phyloP scores from a whole-genome alignment of 139 green algal genomes.

The Zygnema circumcarinatum region DNA sequence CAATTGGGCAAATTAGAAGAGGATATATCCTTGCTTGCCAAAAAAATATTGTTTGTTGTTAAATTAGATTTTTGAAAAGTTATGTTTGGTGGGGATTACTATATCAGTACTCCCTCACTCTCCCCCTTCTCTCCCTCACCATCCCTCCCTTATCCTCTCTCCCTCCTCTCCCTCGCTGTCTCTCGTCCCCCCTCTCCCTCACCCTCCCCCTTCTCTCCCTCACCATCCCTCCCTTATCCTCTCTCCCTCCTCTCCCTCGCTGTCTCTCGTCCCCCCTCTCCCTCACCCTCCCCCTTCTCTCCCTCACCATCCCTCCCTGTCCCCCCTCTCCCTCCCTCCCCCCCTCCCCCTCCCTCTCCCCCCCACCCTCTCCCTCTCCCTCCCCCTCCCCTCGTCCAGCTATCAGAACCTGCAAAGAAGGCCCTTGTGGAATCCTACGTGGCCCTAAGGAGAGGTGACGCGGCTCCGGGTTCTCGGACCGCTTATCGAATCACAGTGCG shows the following conservation, averaged over 20 bases:
- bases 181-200: no score
- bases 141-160: no score
- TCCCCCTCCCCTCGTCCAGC: constrained; percentile 2
- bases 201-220: no score
- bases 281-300: neutral
- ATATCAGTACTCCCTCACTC: no score
- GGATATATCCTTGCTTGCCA: no score
- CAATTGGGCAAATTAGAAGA: no score
- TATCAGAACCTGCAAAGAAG: constrained; percentile 67
- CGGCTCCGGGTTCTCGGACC: constrained; percentile 77
- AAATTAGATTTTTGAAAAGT: no score
- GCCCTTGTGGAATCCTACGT: constrained; percentile 87
- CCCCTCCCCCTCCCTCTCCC: neutral
- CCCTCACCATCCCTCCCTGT: neutral
- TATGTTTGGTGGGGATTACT: no score
- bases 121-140: no score
- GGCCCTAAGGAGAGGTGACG: constrained; percentile 83
- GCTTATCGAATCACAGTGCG: constrained; percentile 83
- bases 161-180: no score
- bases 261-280: constrained; percentile 11
- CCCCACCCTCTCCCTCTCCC: constrained; percentile 18
- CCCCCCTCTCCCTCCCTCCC: neutral
- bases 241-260: neutral
- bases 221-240: no score
- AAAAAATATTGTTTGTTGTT: no score